These are phyloP conservation scores for Circinella umbellata DNA, from an alignment of 371 early-diverging fungal genomes.

Conservation along the genomic window DNA sequence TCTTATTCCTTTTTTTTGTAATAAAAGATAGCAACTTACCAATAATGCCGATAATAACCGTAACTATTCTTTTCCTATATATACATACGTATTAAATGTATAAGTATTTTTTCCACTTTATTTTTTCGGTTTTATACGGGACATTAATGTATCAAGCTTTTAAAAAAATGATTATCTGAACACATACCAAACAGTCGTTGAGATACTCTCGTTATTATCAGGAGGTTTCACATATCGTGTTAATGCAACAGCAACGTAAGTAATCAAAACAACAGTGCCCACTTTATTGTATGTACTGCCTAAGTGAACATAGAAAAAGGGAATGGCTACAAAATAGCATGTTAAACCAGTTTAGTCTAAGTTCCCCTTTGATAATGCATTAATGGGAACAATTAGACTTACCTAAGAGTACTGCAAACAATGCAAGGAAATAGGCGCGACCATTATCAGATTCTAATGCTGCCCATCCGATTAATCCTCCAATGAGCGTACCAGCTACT, in stretches of 20 bases:
- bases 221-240: constrained; percentile 38
- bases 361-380: too few species aligned
- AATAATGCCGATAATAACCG: constrained; percentile 58
- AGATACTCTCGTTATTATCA: constrained; percentile 29
- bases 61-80: constrained; percentile 53
- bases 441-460: constrained; percentile 51
- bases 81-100: background rate
- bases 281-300: constrained; percentile 50
- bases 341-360: too few species aligned
- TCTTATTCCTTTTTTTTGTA: background rate
- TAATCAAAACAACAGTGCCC: constrained; percentile 44
- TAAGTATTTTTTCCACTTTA: too few species aligned
- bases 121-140: too few species aligned
- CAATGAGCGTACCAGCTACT: constrained; percentile 58
- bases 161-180: background rate
- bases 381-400: constrained; percentile 4
- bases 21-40: background rate
- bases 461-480: constrained; percentile 55
- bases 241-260: constrained; percentile 46
- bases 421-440: constrained; percentile 55
- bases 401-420: constrained; percentile 62
- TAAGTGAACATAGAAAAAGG: constrained; percentile 50
- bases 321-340: constrained; percentile 33
- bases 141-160: too few species aligned
- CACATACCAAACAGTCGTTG: constrained; percentile 44